Conservation (phyloP, 1,139 yeast species). For the Casaregolazyma suthepensis region DNA sequence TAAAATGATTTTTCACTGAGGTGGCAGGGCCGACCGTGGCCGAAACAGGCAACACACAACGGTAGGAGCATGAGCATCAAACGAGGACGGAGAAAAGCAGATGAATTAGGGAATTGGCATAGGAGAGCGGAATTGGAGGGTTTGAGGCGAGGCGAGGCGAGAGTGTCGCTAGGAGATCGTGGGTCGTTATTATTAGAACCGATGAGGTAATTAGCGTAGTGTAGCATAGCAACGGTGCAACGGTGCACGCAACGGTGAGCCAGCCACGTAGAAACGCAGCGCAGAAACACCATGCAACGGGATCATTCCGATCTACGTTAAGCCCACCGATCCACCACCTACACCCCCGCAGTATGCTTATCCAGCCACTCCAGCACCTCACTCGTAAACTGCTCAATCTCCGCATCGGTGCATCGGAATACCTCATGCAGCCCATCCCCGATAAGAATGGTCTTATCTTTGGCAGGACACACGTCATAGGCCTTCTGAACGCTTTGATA, state of each 20-base stretch:
- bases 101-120: not conserved
- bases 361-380: slow-evolving; percentile 41
- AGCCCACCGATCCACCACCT: too few relatives aligned
- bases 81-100: not conserved
- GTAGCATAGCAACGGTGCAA: too few relatives aligned
- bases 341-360: slow-evolving; percentile 18
- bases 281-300: too few relatives aligned
- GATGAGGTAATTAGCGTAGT: not conserved
- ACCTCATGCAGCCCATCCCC: slow-evolving; percentile 34
- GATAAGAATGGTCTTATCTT: slow-evolving; percentile 33
- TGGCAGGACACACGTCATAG: slow-evolving; percentile 33
- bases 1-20: not conserved
- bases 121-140: not conserved
- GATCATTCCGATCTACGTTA: too few relatives aligned
- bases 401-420: slow-evolving; percentile 39
- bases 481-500: slow-evolving; percentile 48
- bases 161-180: not conserved
- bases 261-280: not conserved
- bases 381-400: slow-evolving; percentile 33
- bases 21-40: not conserved
- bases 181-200: not conserved
- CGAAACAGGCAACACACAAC: not conserved
- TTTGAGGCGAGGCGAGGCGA: too few relatives aligned
- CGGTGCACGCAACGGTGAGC: too few relatives aligned
- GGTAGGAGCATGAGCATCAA: not conserved